Evolutionary conservation across 2,329 filamentous ascomycete species (phyloP), one percentile per base, ranked within the genome.

Genomic region (Aspergillus persii): DNA sequence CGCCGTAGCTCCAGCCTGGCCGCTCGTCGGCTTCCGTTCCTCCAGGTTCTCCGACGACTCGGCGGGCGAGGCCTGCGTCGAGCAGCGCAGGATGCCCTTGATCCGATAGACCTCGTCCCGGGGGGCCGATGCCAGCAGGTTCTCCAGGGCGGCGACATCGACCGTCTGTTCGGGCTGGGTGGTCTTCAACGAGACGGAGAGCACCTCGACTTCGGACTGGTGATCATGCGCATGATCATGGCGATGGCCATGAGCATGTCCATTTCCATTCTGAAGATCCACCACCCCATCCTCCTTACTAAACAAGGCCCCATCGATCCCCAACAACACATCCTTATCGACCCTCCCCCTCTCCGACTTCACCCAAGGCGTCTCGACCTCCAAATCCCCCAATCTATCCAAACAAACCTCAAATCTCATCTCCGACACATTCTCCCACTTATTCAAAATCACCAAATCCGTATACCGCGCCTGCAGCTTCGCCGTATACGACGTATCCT

Each of bases 91-190:
- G 3, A 88, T 79, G 0, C 84, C 91, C 76, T 99, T 99, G 74
- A 99, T 98, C 57, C 95, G 87, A 77, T 98, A 99, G 8, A 96
- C 86, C 71, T 98, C 93, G 65, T 99, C 95, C 72, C 96, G 96
- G 0, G 92, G 90, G 0, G 94, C 90, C 0, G 85, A 77, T 50
- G 83, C 80, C 33, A 98, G 83, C 2, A 98, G 79, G 29, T 79
- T 78, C 58, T 87, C 81, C 7, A 96, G 82, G 63, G 89, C 80
- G 15, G 74, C 69, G 27, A 86, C 83, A 57, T 86, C 80, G 0
- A 86, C 80, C 31, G 86, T 82, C 27, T 73, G 1, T 75, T 75
- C 41, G 65, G 69, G 33, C 66, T 44, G 61, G 15, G 74, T 65
- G 4, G 80, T 77, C 54, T 81, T 81, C 54, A 96, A 77, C 6